phyloP scores from a whole-genome alignment of 306 rosid species.

The Vachellia collinsii region DNA sequence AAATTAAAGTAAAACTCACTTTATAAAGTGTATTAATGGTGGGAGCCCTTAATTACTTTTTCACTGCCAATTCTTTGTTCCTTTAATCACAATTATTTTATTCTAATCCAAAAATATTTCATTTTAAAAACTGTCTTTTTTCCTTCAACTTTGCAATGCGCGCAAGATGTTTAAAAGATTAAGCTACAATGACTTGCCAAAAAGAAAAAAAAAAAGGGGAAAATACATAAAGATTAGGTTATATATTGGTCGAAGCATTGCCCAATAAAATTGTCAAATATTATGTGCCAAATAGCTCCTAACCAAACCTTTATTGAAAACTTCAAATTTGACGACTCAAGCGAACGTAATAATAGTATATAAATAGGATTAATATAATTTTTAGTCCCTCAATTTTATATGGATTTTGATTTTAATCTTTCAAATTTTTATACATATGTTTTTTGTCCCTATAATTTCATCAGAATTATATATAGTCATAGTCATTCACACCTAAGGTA shows the following conservation, averaged over 20 bases:
- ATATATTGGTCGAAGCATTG: slow-evolving; percentile 28
- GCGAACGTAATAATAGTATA: not conserved
- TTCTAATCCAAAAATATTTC: not conserved
- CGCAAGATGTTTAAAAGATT: not conserved
- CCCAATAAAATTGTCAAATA: slow-evolving; percentile 36
- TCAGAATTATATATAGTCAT: not conserved
- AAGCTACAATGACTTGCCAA: not conserved
- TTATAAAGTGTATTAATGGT: slow-evolving; percentile 50
- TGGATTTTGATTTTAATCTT: too few species aligned
- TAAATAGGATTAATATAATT: not conserved
- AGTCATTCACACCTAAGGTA: slow-evolving; percentile 12
- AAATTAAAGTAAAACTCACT: slow-evolving; percentile 54
- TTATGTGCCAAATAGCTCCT: slow-evolving; percentile 31
- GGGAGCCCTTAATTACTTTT: slow-evolving; percentile 46
- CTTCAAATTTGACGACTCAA: slow-evolving; percentile 49
- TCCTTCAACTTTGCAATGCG: not conserved
- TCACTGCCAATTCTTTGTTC: slow-evolving; percentile 37
- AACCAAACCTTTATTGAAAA: slow-evolving; percentile 24
- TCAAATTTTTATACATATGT: too few species aligned
- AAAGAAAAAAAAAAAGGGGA: not conserved
- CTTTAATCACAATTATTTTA: slow-evolving; percentile 18
- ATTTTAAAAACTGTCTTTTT: slow-evolving; percentile 4
- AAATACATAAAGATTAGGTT: slow-evolving; percentile 13
- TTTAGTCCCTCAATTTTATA: too few species aligned
- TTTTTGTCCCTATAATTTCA: too few species aligned